Percentiles rank a stretch among this genome's conserved stretches.
phyloP scores from a whole-genome alignment of 208 protist genomes.

The Trichomonas tenax region DNA sequence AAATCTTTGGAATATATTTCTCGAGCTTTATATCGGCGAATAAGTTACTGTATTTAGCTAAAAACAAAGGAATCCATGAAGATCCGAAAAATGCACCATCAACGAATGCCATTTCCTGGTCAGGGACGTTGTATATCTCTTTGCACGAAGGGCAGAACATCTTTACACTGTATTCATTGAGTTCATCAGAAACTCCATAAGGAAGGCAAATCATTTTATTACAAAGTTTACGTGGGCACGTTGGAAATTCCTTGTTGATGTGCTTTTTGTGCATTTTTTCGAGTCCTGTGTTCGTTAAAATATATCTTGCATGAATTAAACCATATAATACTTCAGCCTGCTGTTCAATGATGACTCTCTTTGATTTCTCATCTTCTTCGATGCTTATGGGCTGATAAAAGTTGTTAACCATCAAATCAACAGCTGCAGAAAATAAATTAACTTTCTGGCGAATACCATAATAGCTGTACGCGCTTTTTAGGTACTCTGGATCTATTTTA shows the following conservation, averaged over 20 bases:
- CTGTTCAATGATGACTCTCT: not conserved
- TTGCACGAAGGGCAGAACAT: not conserved
- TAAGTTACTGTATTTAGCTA: not conserved
- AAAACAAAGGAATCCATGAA: not conserved
- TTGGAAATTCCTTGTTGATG: not conserved
- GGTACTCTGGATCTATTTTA: not conserved
- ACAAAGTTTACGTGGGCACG: not conserved
- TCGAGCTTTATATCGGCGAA: too few species aligned
- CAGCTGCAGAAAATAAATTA: not conserved
- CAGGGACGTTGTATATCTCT: not conserved
- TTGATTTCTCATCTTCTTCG: not conserved
- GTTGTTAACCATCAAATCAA: not conserved
- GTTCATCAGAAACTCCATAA: not conserved
- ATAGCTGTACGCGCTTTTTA: not conserved
- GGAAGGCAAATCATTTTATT: not conserved
- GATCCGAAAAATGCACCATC: slow-evolving; percentile 1
- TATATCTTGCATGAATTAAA: not conserved
- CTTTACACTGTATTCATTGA: not conserved
- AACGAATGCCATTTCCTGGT: not conserved
- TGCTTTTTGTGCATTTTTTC: not conserved
- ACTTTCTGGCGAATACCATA: slow-evolving; percentile 2
- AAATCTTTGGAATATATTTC: not conserved
- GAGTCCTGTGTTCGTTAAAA: not conserved
- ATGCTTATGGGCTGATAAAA: not conserved
- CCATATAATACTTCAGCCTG: not conserved